These are phyloP conservation scores for Leccinellum albellum DNA, from an alignment of 768 basidiomycete species.

Conservation along the genomic window DNA sequence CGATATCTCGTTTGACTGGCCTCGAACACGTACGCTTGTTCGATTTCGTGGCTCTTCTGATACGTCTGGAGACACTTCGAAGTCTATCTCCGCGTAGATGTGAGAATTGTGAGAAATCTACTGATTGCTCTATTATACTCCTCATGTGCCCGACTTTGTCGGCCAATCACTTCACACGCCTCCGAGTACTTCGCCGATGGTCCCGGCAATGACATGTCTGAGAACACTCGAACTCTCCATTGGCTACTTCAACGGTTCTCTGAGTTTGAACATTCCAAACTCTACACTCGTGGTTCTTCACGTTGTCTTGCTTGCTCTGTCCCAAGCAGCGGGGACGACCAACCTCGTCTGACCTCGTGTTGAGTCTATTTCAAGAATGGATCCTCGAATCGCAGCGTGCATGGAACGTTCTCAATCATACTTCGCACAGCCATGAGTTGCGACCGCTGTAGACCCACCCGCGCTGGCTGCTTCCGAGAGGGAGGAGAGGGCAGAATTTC, in stretches of 20 bases:
- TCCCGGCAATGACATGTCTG: not conserved
- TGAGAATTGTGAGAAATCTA: not conserved
- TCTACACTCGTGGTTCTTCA: not conserved
- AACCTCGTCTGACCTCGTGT: not conserved
- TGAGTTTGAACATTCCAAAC: not conserved
- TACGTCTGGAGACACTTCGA: not conserved
- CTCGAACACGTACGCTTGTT: not conserved
- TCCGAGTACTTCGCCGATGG: not conserved
- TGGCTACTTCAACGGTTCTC: not conserved
- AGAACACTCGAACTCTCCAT: not conserved
- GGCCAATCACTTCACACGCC: not conserved
- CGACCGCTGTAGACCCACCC: not conserved
- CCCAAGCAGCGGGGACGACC: not conserved
- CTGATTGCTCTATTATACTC: not conserved
- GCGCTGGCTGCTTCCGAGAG: not conserved
- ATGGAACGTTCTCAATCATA: not conserved
- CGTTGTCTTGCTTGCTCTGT: not conserved
- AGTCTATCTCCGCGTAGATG: not conserved
- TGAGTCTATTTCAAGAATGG: not conserved
- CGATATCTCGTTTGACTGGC: not conserved
- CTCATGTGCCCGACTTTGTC: not conserved
- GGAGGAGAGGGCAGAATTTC: not conserved
- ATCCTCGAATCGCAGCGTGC: not conserved
- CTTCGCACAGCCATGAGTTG: not conserved
- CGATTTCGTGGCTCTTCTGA: not conserved